Evolutionary conservation across 1,139 yeast species (phyloP).

Genomic region (Saccharomyces hybrid): DNA sequence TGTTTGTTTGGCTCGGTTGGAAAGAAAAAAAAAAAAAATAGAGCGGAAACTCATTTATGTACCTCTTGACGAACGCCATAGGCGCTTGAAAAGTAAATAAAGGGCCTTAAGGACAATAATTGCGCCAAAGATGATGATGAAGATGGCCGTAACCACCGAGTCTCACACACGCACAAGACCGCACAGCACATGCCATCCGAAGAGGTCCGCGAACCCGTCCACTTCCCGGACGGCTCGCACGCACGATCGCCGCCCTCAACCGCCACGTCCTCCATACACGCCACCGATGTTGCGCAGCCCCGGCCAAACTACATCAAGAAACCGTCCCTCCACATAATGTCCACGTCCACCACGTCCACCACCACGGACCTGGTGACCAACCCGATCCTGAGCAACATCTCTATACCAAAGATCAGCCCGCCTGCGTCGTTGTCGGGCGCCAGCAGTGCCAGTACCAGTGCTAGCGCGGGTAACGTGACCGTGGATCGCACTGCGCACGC

Average conservation of each 20-base stretch:
- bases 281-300: neutral
- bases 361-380: conserved; percentile 28
- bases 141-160: too few relatives aligned
- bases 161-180: neutral
- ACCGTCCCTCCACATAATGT: neutral
- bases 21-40: too few relatives aligned
- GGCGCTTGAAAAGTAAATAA: neutral
- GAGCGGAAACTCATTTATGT: too few relatives aligned
- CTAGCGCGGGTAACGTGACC: neutral
- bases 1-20: too few relatives aligned
- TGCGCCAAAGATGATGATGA: too few relatives aligned
- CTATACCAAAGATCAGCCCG: conserved; percentile 16
- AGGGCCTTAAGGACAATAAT: neutral
- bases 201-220: neutral
- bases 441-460: neutral
- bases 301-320: neutral
- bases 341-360: conserved; percentile 7
- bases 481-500: too few relatives aligned
- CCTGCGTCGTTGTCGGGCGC: conserved; percentile 1
- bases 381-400: conserved; percentile 25
- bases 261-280: neutral
- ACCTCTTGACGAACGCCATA: neutral
- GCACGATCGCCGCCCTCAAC: neutral
- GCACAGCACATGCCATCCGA: neutral
- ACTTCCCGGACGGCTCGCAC: neutral